Evolutionary conservation across 257 asterid species (phyloP), one percentile per base, ranked within the genome.

Genomic region (Nemophila menziesii): DNA sequence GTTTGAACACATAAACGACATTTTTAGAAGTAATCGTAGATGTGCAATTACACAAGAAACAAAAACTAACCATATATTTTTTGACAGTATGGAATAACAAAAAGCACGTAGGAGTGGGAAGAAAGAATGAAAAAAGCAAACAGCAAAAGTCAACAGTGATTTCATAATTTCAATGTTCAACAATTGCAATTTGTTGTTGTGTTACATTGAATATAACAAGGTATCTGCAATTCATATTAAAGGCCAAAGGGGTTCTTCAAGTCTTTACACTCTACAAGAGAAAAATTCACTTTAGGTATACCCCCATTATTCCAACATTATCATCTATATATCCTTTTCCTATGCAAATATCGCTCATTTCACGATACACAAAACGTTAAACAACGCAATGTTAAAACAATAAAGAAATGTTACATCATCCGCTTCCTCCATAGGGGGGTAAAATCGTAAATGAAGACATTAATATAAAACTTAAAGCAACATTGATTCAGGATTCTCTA

Each of bases 401-500:
- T 7, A 29, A 29, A 7, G 2, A 29, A 29, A 10, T 7, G 12
- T 7, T 29, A 7, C 12, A 7, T 7, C 36, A 29, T 29, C 9
- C 36, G 36, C 33, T 24, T 24, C 33, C 4, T 24, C 33, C 33
- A 24, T 24, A 29, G 36, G 36, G 41, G 55, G 51, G 16, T 39
- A 56, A 61, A 29, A 48, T 40, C 39, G 22, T 29, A 26, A 34
- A 20, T 26, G 43, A 52, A 43, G 19, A 48, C 5, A 15, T 16
- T 27, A 39, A 59, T 41, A 21, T 36, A 40, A 36, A 33, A 54
- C 55, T 71, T 47, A 85, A 26, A 90, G 94, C 69, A 87, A 49
- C 99, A 90, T 85, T 0, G 93, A 58, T 58, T 86, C 92, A 4
- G 99, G 99, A 52, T 70, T 85, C 75, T 90, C 99, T 13, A 90